Percentiles rank a stretch among this genome's conserved stretches.
These are phyloP conservation scores for Apiospora pterosperma DNA, from an alignment of 2,329 filamentous ascomycete genomes.

Conservation along the genomic window DNA sequence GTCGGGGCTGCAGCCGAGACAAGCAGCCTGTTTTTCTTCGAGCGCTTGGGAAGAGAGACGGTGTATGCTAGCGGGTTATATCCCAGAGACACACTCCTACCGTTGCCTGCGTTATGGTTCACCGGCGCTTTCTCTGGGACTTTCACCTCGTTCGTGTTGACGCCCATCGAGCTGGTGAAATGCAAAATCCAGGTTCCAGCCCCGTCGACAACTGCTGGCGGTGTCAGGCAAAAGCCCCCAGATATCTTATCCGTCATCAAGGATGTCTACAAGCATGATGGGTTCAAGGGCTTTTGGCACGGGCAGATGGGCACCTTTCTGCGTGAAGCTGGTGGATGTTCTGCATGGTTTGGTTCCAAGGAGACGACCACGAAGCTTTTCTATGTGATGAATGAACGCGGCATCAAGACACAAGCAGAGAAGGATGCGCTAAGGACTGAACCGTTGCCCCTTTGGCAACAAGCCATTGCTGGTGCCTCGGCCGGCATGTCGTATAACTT, in stretches of 20 bases:
- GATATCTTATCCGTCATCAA: conserved; percentile 69
- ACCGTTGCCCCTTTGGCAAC: conserved; percentile 76
- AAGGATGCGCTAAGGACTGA: conserved; percentile 40
- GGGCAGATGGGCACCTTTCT: conserved; percentile 92
- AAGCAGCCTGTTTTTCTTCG: conserved; percentile 89
- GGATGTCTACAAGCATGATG: conserved; percentile 79
- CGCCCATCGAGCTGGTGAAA: conserved; percentile 94
- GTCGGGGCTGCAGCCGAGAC: conserved; percentile 90
- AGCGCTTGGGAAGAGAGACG: conserved; percentile 67
- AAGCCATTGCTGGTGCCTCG: conserved; percentile 80
- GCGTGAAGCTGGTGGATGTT: conserved; percentile 86
- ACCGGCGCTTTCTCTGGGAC: conserved; percentile 86
- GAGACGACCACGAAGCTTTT: conserved; percentile 75
- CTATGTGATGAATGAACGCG: conserved; percentile 50
- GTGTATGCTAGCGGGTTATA: conserved; percentile 52
- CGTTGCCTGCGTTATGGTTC: conserved; percentile 70
- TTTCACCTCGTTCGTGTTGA: conserved; percentile 86
- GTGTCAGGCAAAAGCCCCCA: conserved; percentile 41
- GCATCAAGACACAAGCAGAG: conserved; percentile 35
- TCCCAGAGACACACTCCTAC: conserved; percentile 56
- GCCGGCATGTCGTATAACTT: conserved; percentile 97
- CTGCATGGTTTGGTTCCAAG: conserved; percentile 93
- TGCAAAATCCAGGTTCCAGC: conserved; percentile 90
- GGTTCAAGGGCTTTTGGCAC: conserved; percentile 86
- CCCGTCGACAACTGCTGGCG: conserved; percentile 33